Base-by-base conservation (phyloP, 352 stramenopile genomes). In the Achlya hypogyna region DNA sequence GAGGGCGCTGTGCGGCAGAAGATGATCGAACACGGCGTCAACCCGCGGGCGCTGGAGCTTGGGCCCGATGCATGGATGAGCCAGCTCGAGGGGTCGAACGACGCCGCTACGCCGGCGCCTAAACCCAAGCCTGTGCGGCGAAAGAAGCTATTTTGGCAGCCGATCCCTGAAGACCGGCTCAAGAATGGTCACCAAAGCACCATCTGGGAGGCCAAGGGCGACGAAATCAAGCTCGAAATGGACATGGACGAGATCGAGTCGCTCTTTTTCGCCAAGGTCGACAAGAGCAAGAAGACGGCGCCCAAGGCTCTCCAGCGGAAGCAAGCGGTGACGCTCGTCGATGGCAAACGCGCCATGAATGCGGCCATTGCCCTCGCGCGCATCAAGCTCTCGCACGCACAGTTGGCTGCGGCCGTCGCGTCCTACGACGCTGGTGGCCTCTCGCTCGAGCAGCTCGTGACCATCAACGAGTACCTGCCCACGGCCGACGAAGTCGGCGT, bases 281-380 rank as follows among this genome's bases (percentile, higher is more conserved):
- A 82, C 54, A 62, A 25, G 63, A 65, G 47, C 22, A 95, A 89
- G 45, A 93, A 88, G 38, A 42, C 51, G 0, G 65, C 74, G 49
- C 69, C 62, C 25, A 88, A 89, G 52, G 42, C 74, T 23, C 51
- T 92, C 14, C 84, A 86, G 28, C 74, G 79, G 12, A 92, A 91
- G 63, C 79, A 95, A 81, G 73, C 82, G 72, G 79, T 98, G 60
- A 78, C 81, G 74, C 65, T 99, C 62, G 94, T 98, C 70, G 93
- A 98, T 74, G 87, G 83, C 12, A 99, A 98, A 71, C 87, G 94
- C 34, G 96, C 90, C 12, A 99, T 98, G 93, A 99, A 99, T 74
- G 94, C 91, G 32, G 96, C 91, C 1, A 99, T 99, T 65, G 97
- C 96, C 31, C 76, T 99, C 4, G 91, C 93, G 5, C 75, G 96